Conservation (phyloP, 108 stramenopile genomes). For the Conticribra weissflogii region DNA sequence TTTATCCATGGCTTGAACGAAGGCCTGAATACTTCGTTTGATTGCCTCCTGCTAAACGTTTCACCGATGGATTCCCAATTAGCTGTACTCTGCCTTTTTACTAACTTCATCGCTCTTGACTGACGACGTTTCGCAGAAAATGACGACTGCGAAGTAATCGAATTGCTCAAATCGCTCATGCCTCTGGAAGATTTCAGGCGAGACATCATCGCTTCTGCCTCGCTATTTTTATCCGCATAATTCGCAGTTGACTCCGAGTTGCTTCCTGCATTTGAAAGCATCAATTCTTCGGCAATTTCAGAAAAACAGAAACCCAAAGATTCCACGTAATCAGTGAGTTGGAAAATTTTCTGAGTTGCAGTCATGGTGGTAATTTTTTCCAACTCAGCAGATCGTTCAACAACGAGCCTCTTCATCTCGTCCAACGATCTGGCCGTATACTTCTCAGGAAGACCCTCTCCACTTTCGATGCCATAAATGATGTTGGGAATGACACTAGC, state of each 20-base stretch:
- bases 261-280: not conserved
- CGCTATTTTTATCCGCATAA: no score
- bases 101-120: not conserved
- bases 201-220: no score
- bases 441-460: conserved; percentile 32
- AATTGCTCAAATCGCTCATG: no score
- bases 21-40: conserved; percentile 7
- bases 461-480: conserved; percentile 44
- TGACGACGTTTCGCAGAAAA: no score
- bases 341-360: conserved; percentile 7
- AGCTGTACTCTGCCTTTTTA: conserved; percentile 2
- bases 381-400: not conserved
- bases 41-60: not conserved
- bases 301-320: conserved; percentile 9
- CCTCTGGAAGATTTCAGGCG: no score
- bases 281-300: conserved; percentile 2
- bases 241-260: not conserved
- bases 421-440: conserved; percentile 12
- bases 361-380: conserved; percentile 1
- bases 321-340: not conserved
- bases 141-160: no score
- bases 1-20: conserved; percentile 41
- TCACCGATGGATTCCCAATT: conserved; percentile 12
- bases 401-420: conserved; percentile 16
- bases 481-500: conserved; percentile 40